phyloP scores from a whole-genome alignment of 441 rosid species.

The Hura crepitans region DNA sequence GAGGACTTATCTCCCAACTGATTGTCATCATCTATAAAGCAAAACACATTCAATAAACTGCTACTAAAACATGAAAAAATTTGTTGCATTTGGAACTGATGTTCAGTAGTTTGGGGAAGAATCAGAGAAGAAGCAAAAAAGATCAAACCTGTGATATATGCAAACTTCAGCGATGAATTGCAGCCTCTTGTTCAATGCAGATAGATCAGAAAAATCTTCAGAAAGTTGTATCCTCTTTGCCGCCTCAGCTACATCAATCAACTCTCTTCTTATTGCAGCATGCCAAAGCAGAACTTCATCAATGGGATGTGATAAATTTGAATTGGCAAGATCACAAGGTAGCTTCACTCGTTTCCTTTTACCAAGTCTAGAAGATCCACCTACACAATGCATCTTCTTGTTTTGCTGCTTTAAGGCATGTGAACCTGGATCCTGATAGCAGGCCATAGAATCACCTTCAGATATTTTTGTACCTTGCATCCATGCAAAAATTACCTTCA shows the following conservation, averaged over 20 bases:
- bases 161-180: constrained; percentile 78
- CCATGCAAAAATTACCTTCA: constrained; percentile 71
- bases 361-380: constrained; percentile 38
- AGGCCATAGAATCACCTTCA: constrained; percentile 26
- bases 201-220: constrained; percentile 56
- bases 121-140: constrained; percentile 10
- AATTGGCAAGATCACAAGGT: constrained; percentile 27
- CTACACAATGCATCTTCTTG: constrained; percentile 34
- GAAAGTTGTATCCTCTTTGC: constrained; percentile 58
- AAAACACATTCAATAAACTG: constrained; percentile 7
- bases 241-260: constrained; percentile 54
- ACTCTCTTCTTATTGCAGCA: constrained; percentile 62
- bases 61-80: neutral
- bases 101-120: neutral
- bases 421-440: constrained; percentile 30
- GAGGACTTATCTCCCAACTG: neutral
- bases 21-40: neutral
- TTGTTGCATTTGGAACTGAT: neutral
- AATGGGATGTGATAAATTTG: constrained; percentile 48
- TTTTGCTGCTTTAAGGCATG: constrained; percentile 20
- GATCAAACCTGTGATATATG: constrained; percentile 63
- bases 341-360: constrained; percentile 58
- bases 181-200: constrained; percentile 61
- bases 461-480: constrained; percentile 48
- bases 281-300: constrained; percentile 79